Base-by-base conservation (phyloP, 2,329 filamentous ascomycete genomes). In the Arthrobotrys iridis region DNA sequence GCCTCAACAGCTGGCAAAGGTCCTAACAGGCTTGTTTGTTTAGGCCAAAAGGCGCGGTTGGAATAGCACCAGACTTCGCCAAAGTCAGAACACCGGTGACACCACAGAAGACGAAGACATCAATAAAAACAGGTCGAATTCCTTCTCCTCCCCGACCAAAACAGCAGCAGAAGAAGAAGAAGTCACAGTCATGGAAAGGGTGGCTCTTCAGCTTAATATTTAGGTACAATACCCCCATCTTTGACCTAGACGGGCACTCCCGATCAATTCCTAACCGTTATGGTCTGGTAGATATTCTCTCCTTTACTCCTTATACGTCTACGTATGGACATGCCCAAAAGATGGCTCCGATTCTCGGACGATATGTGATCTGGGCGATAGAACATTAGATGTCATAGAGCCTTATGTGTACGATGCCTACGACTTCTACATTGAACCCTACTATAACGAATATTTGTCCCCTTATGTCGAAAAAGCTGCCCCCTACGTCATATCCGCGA, bases 331-430 rank as follows among this genome's bases (percentile, higher is more conserved):
- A 7, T 76, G 79, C 41, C 78, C 79, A 10, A 76, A 77, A 48
- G 64, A 77, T 43, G 41, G 78, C 77, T 41, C 77, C 30, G 77
- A 77, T 28, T 91, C 92, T 0, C 91, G 93, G 0, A 86, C 84
- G 77, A 87, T 98, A 76, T 99, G 95, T 87, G 90, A 90, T 80
- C 90, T 91, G 7, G 97, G 97, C 86, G 86, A 90, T 84, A 83
- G 88, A 83, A 79, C 88, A 84, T 84, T 89, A 85, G 83, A 86
- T 18, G 80, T 83, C 68, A 84, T 93, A 73, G 83, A 88, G 24
- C 95, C 95, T 2, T 90, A 94, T 81, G 80, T 96, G 30, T 86
- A 90, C 79, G 94, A 93, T 1, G 96, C 96, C 83, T 98, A 97
- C 82, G 85, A 94, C 78, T 82, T 87, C 70, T 96, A 97, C 80